Percentiles rank a stretch among this genome's conserved stretches.
Evolutionary conservation across 2,329 filamentous ascomycete species (phyloP).

Genomic region (Ascochyta clinopodiicola): DNA sequence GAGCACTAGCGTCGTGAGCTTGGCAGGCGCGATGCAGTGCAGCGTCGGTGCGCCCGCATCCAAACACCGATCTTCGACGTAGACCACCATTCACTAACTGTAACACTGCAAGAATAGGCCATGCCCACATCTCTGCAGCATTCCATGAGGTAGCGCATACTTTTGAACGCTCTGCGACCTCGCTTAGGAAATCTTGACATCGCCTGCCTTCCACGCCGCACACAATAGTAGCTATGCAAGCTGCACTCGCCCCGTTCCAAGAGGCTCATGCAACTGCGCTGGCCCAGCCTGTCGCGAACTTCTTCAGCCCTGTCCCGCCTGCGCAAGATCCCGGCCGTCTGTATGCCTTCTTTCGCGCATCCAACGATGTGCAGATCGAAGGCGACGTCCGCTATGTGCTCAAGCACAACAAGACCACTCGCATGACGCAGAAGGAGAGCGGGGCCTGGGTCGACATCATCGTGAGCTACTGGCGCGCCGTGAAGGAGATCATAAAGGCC

Average conservation of each 20-base stretch:
- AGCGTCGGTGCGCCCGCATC: conserved; percentile 4
- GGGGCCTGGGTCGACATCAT: conserved; percentile 90
- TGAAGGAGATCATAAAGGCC: conserved; percentile 73
- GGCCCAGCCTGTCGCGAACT: conserved; percentile 76
- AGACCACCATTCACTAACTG: neutral
- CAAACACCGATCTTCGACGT: conserved; percentile 7
- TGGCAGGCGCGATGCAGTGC: conserved; percentile 9
- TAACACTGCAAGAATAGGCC: conserved; percentile 7
- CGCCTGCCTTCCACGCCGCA: conserved; percentile 4
- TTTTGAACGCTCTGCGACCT: conserved; percentile 6
- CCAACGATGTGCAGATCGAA: conserved; percentile 70
- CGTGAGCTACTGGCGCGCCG: conserved; percentile 80
- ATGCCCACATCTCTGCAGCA: conserved; percentile 8
- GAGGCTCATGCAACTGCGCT: conserved; percentile 69
- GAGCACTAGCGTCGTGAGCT: conserved; percentile 1
- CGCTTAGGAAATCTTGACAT: neutral
- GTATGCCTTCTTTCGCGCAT: conserved; percentile 72
- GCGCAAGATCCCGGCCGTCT: conserved; percentile 69
- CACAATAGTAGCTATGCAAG: conserved; percentile 64
- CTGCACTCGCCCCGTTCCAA: conserved; percentile 75
- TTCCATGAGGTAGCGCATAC: conserved; percentile 12
- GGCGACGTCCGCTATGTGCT: conserved; percentile 74
- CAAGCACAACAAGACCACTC: conserved; percentile 66
- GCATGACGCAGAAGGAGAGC: conserved; percentile 70
- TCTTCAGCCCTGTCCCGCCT: conserved; percentile 74